These are phyloP conservation scores for Hemerocallis citrina DNA, from an alignment of 106 monocot genomes.

Conservation along the genomic window DNA sequence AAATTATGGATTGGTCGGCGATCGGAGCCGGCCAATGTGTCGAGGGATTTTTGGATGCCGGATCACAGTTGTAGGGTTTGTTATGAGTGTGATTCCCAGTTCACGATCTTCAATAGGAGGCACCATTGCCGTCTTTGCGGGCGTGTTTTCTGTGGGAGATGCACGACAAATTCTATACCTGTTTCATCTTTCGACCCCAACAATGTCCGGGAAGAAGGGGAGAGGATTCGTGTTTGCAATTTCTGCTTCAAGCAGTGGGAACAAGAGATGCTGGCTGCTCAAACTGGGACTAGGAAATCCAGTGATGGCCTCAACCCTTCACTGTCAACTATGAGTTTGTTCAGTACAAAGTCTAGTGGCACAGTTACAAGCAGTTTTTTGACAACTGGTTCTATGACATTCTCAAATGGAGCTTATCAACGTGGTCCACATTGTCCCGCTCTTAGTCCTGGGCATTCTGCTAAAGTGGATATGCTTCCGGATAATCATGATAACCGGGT, in stretches of 20 bases:
- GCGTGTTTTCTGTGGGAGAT: slow-evolving; percentile 83
- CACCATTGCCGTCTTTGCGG: slow-evolving; percentile 96
- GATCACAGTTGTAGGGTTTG: slow-evolving; percentile 81
- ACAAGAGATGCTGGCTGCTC: slow-evolving; percentile 15
- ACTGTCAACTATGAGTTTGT: slow-evolving; percentile 37
- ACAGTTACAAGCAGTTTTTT: slow-evolving; percentile 30
- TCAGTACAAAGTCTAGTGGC: slow-evolving; percentile 36
- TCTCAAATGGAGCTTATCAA: slow-evolving; percentile 24
- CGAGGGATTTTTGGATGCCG: slow-evolving; percentile 92
- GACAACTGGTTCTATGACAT: slow-evolving; percentile 21
- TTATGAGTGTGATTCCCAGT: slow-evolving; percentile 78
- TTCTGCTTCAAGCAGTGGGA: slow-evolving; percentile 72
- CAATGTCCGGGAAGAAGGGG: slow-evolving; percentile 18
- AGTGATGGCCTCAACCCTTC: slow-evolving; percentile 33
- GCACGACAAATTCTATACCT: slow-evolving; percentile 67
- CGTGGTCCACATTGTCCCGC: slow-evolving; percentile 13
- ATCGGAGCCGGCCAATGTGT: slow-evolving; percentile 52
- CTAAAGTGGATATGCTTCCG: slow-evolving; percentile 9
- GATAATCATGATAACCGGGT: slow-evolving; percentile 29
- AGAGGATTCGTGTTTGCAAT: slow-evolving; percentile 69
- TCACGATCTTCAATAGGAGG: slow-evolving; percentile 72
- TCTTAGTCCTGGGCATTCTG: slow-evolving; percentile 16
- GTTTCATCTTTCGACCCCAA: slow-evolving; percentile 17
- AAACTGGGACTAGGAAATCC: slow-evolving; percentile 11
- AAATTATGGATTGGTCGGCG: slow-evolving; percentile 64